Evolutionary conservation across 2,329 filamentous ascomycete genomes (phyloP).

Genomic region (Pezicula rhizophila): DNA sequence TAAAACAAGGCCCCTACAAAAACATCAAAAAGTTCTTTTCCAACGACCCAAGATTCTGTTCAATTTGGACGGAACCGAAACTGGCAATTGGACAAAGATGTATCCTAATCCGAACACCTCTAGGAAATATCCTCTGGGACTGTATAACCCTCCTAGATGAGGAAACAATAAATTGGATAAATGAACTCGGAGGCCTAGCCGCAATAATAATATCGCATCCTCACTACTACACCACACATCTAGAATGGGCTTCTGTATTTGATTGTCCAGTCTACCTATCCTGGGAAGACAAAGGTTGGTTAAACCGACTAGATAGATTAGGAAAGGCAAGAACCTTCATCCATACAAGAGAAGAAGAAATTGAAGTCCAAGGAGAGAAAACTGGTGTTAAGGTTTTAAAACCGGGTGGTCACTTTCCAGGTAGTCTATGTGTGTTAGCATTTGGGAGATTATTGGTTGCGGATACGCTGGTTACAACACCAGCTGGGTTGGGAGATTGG

Average conservation of each 20-base stretch:
- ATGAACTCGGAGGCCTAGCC: constrained; percentile 55
- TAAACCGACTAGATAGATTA: constrained; percentile 38
- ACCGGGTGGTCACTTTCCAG: constrained; percentile 74
- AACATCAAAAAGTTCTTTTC: constrained; percentile 48
- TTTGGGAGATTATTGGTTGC: constrained; percentile 61
- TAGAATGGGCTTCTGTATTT: constrained; percentile 67
- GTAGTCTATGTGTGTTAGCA: constrained; percentile 60
- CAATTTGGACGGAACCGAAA: constrained; percentile 46
- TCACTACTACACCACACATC: constrained; percentile 74
- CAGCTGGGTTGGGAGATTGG: constrained; percentile 47
- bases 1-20: constrained; percentile 35
- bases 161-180: constrained; percentile 53
- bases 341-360: constrained; percentile 30
- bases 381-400: constrained; percentile 58
- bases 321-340: constrained; percentile 42
- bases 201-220: constrained; percentile 76
- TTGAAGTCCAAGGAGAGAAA: constrained; percentile 30
- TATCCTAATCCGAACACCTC: constrained; percentile 57
- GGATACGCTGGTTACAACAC: constrained; percentile 70
- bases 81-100: constrained; percentile 72
- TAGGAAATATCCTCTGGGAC: constrained; percentile 76
- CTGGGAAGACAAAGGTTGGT: constrained; percentile 60
- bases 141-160: constrained; percentile 64
- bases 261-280: constrained; percentile 64
- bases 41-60: constrained; percentile 38